phyloP scores from a whole-genome alignment of 23 red algal species.

The Gracilaria caudata region DNA sequence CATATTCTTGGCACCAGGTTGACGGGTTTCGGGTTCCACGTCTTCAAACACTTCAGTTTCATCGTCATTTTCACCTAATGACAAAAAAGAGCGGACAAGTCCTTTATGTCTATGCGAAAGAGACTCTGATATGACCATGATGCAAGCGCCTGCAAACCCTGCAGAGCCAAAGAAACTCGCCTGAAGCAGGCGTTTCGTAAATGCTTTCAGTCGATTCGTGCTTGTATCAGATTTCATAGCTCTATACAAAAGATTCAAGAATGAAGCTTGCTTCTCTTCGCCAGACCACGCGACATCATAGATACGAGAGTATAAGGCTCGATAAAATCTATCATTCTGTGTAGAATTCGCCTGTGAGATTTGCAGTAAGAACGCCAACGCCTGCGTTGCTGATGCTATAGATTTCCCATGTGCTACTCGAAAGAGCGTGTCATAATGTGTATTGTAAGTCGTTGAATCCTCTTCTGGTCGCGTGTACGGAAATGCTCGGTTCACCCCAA shows the following conservation, averaged over 20 bases:
- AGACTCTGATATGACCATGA: conserved; percentile 74
- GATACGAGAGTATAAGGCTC: conserved; percentile 76
- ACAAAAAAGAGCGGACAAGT: conserved; percentile 41
- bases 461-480: conserved; percentile 66
- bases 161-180: conserved; percentile 62
- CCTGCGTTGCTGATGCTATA: conserved; percentile 61
- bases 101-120: conserved; percentile 31
- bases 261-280: conserved; percentile 58
- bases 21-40: conserved; percentile 10
- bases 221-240: conserved; percentile 73
- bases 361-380: conserved; percentile 73
- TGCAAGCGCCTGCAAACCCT: conserved; percentile 63
- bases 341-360: conserved; percentile 48
- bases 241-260: conserved; percentile 66
- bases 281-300: conserved; percentile 29
- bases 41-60: conserved; percentile 56
- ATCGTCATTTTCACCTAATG: conserved; percentile 45
- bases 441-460: conserved; percentile 36
- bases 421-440: conserved; percentile 77
- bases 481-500: conserved; percentile 74
- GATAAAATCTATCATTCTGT: conserved; percentile 72
- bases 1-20: background rate
- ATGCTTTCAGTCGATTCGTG: conserved; percentile 68
- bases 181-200: conserved; percentile 85
- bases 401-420: conserved; percentile 64